Evolutionary conservation across 768 basidiomycete species (phyloP).

Genomic region (Podaxis sp.): DNA sequence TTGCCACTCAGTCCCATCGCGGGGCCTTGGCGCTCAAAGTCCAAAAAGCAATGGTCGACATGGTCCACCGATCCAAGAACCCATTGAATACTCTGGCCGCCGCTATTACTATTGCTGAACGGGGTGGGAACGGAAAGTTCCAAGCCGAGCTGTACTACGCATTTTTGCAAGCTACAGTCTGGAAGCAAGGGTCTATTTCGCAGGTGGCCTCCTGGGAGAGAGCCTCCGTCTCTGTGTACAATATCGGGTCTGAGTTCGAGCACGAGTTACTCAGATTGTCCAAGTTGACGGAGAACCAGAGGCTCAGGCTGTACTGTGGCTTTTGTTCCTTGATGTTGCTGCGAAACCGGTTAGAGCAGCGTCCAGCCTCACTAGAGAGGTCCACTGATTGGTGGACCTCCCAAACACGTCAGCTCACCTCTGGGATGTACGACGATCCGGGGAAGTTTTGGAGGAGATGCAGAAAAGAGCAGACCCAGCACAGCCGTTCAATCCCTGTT

Average conservation of each 20-base stretch:
- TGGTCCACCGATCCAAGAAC: not conserved
- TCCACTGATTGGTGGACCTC: not conserved
- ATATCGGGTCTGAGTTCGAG: not conserved
- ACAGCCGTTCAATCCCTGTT: too few species aligned
- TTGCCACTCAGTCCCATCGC: not conserved
- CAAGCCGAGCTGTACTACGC: constrained; percentile 1
- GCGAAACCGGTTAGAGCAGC: not conserved
- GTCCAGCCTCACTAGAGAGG: not conserved
- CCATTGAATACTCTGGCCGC: not conserved
- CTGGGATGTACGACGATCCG: not conserved
- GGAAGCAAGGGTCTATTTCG: not conserved
- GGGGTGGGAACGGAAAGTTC: not conserved
- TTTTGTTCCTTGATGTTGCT: not conserved
- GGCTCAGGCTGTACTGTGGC: not conserved
- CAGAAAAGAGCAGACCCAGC: not conserved
- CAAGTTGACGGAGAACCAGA: not conserved
- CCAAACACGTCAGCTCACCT: not conserved
- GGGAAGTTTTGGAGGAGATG: not conserved
- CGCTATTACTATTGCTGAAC: not conserved
- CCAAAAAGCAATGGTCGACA: not conserved
- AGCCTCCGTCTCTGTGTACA: not conserved
- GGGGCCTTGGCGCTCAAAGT: not conserved
- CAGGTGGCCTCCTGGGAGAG: not conserved
- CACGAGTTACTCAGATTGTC: not conserved
- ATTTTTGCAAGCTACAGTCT: not conserved